Evolutionary conservation across 805 yeast genomes (phyloP).

Genomic region (Ogataea ramenticola): DNA sequence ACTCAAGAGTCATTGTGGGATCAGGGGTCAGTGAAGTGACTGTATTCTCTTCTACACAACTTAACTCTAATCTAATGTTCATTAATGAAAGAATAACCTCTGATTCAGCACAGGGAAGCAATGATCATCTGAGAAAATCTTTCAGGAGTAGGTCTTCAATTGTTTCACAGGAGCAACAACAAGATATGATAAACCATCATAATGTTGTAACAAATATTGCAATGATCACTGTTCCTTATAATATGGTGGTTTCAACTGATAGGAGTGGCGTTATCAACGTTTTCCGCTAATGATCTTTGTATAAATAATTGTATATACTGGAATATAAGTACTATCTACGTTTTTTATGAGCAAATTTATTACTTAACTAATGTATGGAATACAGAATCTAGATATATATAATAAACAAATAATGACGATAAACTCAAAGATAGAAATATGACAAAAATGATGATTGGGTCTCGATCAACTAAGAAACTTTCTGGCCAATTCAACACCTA

Average conservation of each 20-base stretch:
- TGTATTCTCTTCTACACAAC: constrained; percentile 24
- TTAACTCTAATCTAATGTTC: constrained; percentile 31
- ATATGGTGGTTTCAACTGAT: constrained; percentile 60
- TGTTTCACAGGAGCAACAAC: constrained; percentile 30
- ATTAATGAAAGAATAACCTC: constrained; percentile 29
- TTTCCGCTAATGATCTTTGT: constrained; percentile 29
- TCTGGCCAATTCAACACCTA: constrained; percentile 82
- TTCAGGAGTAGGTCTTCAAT: constrained; percentile 19
- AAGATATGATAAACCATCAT: constrained; percentile 36
- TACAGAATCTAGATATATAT: too few relatives aligned
- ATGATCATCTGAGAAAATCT: constrained; percentile 5
- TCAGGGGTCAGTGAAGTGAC: constrained; percentile 3
- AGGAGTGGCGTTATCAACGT: constrained; percentile 60
- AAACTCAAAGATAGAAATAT: too few relatives aligned
- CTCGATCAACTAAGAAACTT: constrained; percentile 2
- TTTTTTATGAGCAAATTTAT: too few relatives aligned
- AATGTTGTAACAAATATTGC: constrained; percentile 46
- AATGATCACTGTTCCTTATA: constrained; percentile 41
- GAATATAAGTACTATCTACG: too few relatives aligned
- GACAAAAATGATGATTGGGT: too few relatives aligned
- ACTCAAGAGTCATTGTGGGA: constrained; percentile 26
- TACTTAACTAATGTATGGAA: too few relatives aligned
- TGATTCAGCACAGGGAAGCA: background rate
- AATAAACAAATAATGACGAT: too few relatives aligned
- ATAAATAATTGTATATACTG: too few relatives aligned